Conservation (phyloP, 768 basidiomycete species). For the Auricularia sp. region DNA sequence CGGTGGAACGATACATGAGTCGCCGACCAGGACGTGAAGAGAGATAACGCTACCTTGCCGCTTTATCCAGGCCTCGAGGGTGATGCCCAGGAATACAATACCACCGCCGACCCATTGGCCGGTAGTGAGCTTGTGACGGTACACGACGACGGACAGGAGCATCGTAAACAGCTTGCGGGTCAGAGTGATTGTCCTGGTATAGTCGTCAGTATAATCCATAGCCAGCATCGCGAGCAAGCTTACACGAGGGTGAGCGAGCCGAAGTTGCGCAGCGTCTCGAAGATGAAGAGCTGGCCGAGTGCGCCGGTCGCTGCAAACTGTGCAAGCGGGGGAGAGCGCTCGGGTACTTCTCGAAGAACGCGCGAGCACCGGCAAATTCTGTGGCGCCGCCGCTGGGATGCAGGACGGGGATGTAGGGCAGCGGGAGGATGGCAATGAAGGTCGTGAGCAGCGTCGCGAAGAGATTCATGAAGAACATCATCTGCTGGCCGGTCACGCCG, state of each 20-base stretch:
- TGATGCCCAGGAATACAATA: conserved; percentile 92
- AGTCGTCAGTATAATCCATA: not conserved
- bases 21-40: conserved; percentile 3
- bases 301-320: conserved; percentile 88
- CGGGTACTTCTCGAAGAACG: conserved; percentile 73
- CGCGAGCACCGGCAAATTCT: conserved; percentile 59
- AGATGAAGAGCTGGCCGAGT: conserved; percentile 94
- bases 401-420: conserved; percentile 74
- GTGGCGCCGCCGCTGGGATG: conserved; percentile 56
- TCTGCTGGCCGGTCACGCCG: conserved; percentile 78
- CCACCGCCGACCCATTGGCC: conserved; percentile 93
- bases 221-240: conserved; percentile 16
- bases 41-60: conserved; percentile 51
- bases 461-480: conserved; percentile 98
- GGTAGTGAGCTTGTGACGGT: conserved; percentile 69
- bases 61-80: conserved; percentile 86
- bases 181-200: conserved; percentile 76
- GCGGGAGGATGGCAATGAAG: conserved; percentile 59
- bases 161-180: conserved; percentile 97
- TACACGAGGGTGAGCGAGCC: conserved; percentile 85
- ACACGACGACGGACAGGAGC: conserved; percentile 88
- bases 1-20: conserved; percentile 7
- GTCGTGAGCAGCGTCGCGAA: conserved; percentile 70
- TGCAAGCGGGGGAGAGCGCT: conserved; percentile 59
- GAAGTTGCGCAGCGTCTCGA: conserved; percentile 88